Percentiles rank a stretch among this genome's conserved stretches.
phyloP scores from a whole-genome alignment of 768 basidiomycete species.

The Mycena filopes region DNA sequence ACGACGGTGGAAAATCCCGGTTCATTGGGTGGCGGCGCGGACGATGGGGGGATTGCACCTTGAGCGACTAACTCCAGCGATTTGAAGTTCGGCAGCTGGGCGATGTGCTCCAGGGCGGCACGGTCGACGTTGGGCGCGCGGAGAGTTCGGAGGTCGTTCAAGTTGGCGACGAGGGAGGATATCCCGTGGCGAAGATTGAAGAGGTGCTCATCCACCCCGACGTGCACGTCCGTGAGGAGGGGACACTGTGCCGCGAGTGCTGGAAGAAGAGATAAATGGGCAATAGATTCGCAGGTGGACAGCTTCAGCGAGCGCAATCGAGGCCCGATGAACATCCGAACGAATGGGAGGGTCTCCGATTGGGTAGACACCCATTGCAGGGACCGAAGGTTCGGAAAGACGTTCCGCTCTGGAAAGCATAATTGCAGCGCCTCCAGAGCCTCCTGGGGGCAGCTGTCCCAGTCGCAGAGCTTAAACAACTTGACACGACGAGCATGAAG shows the following conservation, averaged over 20 bases:
- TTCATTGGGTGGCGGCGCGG: not conserved
- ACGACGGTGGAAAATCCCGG: slow-evolving; percentile 4
- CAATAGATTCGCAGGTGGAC: not conserved
- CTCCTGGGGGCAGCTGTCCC: not conserved
- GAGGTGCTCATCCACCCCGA: not conserved
- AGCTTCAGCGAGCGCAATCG: slow-evolving; percentile 6
- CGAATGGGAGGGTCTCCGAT: not conserved
- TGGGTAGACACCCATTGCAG: slow-evolving; percentile 7
- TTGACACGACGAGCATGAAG: slow-evolving; percentile 10
- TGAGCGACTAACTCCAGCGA: slow-evolving; percentile 3
- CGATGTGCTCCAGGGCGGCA: slow-evolving; percentile 14
- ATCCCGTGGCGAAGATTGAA: not conserved
- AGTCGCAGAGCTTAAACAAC: slow-evolving; percentile 1
- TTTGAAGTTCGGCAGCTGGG: not conserved
- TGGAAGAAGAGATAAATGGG: slow-evolving; percentile 19
- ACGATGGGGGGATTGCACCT: not conserved
- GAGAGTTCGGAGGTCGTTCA: slow-evolving; percentile 12
- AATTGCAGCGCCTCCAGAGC: slow-evolving; percentile 8
- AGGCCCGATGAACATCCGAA: slow-evolving; percentile 13
- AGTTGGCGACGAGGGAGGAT: slow-evolving; percentile 11
- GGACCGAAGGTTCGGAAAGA: slow-evolving; percentile 15
- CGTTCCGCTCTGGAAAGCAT: not conserved
- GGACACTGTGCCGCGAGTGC: slow-evolving; percentile 15
- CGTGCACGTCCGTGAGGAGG: not conserved
- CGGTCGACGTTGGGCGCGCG: slow-evolving; percentile 8